Evolutionary conservation across 2,329 filamentous ascomycete species (phyloP), one percentile per base, ranked within the genome.

Genomic region (Exophiala spinifera): DNA sequence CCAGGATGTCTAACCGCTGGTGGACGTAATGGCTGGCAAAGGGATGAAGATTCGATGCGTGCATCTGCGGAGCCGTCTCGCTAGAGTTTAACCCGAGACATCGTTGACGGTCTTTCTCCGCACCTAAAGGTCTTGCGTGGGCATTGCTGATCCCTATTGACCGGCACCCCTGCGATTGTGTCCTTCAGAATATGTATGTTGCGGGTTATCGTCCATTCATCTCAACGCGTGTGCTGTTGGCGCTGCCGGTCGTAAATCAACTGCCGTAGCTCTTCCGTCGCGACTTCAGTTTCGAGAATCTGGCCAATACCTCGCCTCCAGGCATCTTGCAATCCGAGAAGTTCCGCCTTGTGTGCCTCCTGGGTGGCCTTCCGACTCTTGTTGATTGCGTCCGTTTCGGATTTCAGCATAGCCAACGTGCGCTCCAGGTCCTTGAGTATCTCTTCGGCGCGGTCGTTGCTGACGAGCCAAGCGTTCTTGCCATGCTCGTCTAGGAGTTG

Each of bases 401-500:
- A 77, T 69, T 85, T 86, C 17, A 81, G 74, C 36, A 76, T 79
- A 13, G 83, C 85, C 46, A 97, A 76, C 65, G 96, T 90, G 42
- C 77, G 77, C 77, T 97, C 92, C 21, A 95, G 66, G 11, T 70
- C 70, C 47, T 79, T 79, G 48, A 95, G 72, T 39, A 89, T 80
- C 40, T 83, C 82, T 72, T 96, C 92, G 17, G 91, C 71, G 62
- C 88, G 84, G 64, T 86, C 83, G 71, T 99, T 99, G 4, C 83
- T 83, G 7, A 95, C 80, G 51, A 99, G 78, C 92, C 94, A 97
- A 8, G 89, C 87, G 70, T 96, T 96, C 73, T 89, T 89, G 62
- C 92, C 94, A 70, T 86, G 86, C 47, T 79, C 79, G 65, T 94
- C 88, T 17, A 96, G 81, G n/a, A 96, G 78, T 1, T 78, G 75